Conservation (phyloP, 495 filamentous ascomycete genomes). For the Pyronema domesticum region DNA sequence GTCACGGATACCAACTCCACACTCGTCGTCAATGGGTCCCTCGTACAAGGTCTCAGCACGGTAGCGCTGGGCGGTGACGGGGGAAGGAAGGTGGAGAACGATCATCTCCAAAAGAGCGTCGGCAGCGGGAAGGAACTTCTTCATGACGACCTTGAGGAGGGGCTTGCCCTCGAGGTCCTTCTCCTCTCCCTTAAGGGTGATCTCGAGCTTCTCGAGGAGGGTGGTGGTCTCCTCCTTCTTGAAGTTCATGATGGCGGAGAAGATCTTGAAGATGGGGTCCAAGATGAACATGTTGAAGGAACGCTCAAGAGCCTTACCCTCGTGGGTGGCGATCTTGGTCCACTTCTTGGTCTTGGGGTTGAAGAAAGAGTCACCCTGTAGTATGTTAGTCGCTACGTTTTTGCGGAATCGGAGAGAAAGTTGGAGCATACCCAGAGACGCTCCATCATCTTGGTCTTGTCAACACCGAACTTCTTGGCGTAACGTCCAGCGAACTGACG, state of each 20-base stretch:
- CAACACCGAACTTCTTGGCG: constrained; percentile 99
- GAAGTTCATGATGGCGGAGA: constrained; percentile 87
- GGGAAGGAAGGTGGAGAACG: constrained; percentile 95
- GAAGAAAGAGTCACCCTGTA: constrained; percentile 94
- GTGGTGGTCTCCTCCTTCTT: constrained; percentile 81
- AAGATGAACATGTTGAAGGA: constrained; percentile 98
- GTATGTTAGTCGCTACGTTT: constrained; percentile 12
- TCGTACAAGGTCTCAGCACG: constrained; percentile 98
- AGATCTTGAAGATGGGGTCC: constrained; percentile 99
- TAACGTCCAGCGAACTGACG: constrained; percentile 93
- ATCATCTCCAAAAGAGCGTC: constrained; percentile 99
- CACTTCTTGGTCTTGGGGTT: constrained; percentile 99
- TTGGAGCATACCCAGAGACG: constrained; percentile 71
- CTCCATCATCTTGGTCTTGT: constrained; percentile 99
- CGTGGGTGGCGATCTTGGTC: constrained; percentile 63
- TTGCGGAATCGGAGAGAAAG: neutral
- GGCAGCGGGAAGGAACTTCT: constrained; percentile 92
- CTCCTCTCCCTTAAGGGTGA: constrained; percentile 74
- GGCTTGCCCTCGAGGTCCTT: constrained; percentile 89
- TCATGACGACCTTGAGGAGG: constrained; percentile 93
- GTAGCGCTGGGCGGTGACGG: constrained; percentile 91
- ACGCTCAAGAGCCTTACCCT: constrained; percentile 83
- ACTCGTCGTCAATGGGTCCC: constrained; percentile 82
- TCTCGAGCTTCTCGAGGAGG: constrained; percentile 77
- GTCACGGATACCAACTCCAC: constrained; percentile 87